Conservation (phyloP, 2,329 filamentous ascomycete species). For the Daldinia eschscholtzii region DNA sequence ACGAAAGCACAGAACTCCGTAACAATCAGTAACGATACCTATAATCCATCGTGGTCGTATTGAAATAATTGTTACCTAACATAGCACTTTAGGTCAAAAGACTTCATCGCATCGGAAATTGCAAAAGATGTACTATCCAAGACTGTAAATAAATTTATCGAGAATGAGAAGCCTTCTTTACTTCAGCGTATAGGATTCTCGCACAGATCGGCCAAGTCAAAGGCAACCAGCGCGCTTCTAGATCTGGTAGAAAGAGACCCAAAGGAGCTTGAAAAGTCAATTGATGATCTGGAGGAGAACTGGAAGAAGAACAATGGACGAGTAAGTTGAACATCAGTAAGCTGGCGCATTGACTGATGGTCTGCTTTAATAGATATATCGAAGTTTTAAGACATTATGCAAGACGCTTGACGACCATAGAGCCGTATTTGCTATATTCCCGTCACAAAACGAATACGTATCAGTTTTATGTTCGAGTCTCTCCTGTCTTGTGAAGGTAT, state of each 20-base stretch:
- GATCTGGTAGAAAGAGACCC: constrained; percentile 18
- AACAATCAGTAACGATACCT: not conserved
- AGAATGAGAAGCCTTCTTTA: constrained; percentile 32
- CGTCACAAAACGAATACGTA: constrained; percentile 30
- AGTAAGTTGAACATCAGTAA: constrained; percentile 8
- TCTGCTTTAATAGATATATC: constrained; percentile 22
- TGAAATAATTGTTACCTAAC: not conserved
- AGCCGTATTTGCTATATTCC: constrained; percentile 33
- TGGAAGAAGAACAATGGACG: constrained; percentile 37
- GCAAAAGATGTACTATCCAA: constrained; percentile 24
- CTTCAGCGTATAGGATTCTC: constrained; percentile 28
- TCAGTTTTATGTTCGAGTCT: constrained; percentile 29
- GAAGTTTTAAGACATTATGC: constrained; percentile 30
- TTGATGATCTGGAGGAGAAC: constrained; percentile 21
- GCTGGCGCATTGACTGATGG: not conserved
- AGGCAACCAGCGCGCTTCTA: constrained; percentile 21
- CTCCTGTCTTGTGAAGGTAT: constrained; percentile 38
- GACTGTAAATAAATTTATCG: constrained; percentile 29
- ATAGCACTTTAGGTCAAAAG: constrained; percentile 6
- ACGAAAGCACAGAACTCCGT: constrained; percentile 14
- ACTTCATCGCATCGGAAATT: constrained; percentile 35
- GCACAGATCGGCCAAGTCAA: constrained; percentile 27
- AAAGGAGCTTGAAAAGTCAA: constrained; percentile 21
- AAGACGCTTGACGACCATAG: constrained; percentile 37
- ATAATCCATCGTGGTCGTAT: not conserved